Conservation (phyloP, 2,329 filamentous ascomycete genomes). For the Beauveria sp. region DNA sequence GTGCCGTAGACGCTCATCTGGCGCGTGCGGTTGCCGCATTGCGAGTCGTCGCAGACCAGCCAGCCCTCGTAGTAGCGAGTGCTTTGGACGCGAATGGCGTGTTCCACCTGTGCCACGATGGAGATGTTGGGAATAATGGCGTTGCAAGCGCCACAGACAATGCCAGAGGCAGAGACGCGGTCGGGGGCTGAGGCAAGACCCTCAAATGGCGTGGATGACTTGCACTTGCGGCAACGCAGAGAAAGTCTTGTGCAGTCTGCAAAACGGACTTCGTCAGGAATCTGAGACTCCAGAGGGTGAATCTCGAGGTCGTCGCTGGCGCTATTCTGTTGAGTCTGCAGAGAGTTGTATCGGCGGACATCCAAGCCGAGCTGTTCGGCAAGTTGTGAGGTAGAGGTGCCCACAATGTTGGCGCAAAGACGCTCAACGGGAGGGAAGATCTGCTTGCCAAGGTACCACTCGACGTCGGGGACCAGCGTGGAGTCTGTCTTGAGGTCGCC, state of each 20-base stretch:
- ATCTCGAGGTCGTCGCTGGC: constrained; percentile 61
- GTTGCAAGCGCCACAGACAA: constrained; percentile 66
- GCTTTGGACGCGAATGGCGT: constrained; percentile 69
- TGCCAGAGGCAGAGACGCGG: constrained; percentile 62
- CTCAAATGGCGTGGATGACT: constrained; percentile 63
- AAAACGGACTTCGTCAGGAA: constrained; percentile 86
- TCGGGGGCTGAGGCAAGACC: constrained; percentile 56
- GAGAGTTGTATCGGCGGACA: constrained; percentile 67
- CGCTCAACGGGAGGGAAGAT: constrained; percentile 97
- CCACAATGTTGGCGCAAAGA: constrained; percentile 89
- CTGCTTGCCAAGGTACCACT: constrained; percentile 97
- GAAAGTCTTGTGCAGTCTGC: constrained; percentile 68
- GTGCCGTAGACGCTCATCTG: constrained; percentile 91
- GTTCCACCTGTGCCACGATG: constrained; percentile 79
- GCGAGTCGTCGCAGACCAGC: constrained; percentile 82
- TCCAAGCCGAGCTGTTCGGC: constrained; percentile 93
- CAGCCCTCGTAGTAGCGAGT: constrained; percentile 86
- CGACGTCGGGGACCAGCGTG: constrained; percentile 77
- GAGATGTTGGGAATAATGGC: constrained; percentile 60
- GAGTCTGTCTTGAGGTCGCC: constrained; percentile 74
- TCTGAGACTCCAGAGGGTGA: constrained; percentile 86
- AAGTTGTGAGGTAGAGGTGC: constrained; percentile 81
- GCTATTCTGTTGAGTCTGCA: constrained; percentile 37
- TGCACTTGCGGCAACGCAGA: constrained; percentile 77
- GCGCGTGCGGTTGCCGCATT: constrained; percentile 78